phyloP scores from a whole-genome alignment of 352 stramenopile genomes.

The Discostella stelligera region DNA sequence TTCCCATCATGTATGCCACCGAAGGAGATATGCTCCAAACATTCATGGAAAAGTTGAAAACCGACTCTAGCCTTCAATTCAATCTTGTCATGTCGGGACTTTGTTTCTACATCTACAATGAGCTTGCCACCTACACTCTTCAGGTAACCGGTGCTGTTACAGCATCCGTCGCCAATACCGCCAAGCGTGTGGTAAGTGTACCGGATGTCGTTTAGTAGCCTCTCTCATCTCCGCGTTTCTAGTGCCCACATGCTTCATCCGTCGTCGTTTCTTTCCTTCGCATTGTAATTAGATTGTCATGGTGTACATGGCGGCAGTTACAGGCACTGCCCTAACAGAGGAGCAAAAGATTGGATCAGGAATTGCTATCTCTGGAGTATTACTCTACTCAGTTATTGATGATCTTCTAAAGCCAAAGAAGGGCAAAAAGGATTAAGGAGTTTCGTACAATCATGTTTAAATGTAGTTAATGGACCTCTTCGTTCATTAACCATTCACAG shows the following conservation, averaged over 20 bases:
- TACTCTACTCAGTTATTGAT: constrained; percentile 74
- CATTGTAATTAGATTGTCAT: constrained; percentile 55
- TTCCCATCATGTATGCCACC: constrained; percentile 59
- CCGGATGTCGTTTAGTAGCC: neutral
- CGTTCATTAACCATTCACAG: too few species aligned
- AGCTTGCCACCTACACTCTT: constrained; percentile 69
- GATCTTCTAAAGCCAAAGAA: constrained; percentile 54
- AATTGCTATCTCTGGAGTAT: constrained; percentile 70
- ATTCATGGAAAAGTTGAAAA: constrained; percentile 61
- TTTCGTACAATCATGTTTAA: neutral
- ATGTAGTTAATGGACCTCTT: too few species aligned
- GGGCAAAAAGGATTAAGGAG: constrained; percentile 7
- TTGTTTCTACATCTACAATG: constrained; percentile 74
- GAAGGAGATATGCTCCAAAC: constrained; percentile 48
- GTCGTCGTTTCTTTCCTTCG: neutral
- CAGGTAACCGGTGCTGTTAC: constrained; percentile 66
- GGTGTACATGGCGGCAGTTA: constrained; percentile 67
- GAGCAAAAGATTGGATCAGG: constrained; percentile 65
- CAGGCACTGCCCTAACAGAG: constrained; percentile 59
- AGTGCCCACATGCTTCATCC: neutral
- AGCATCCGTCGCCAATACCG: constrained; percentile 69
- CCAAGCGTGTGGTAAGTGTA: constrained; percentile 56
- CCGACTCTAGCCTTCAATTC: constrained; percentile 51
- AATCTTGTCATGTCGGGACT: constrained; percentile 65
- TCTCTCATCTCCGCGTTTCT: neutral